Evolutionary conservation across 192 early-diverging fungal species (phyloP), one percentile per base, ranked within the genome.

Genomic region (Chytriomyces sp.): DNA sequence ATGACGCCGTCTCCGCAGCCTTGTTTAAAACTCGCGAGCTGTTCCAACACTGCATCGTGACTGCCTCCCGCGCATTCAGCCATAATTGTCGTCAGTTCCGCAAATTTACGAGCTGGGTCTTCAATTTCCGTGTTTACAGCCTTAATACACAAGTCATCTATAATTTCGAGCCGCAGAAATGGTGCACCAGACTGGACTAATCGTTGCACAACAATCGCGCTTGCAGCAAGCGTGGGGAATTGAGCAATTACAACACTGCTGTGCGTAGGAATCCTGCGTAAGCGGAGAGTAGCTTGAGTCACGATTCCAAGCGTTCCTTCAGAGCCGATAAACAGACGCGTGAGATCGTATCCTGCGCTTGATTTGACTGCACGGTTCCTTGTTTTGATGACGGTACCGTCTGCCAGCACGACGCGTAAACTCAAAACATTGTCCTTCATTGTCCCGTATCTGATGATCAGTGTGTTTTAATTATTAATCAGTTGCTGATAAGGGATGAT

Each of bases 281-380:
- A 74, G 16, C 80, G 67, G 23, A 87, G 69, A 2, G 81, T 84
- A 18, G 77, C 77, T 59, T 80, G 72, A 0, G 95, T 95, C 46
- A 97, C 85, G 59, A 98, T 84, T 3, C 96, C 97, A 50, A 98
- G 83, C 7, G 96, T 95, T 20, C 97, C 97, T 82, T 98, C 97
- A 16, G 92, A 85, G 6, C 97, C 97, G 63, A 98, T 93, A 74
- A 98, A 96, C 59, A 98, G 86, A 72, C 96, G 93, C 77, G 97
- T 97, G 48, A 98, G 80, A 72, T 98, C 97, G 74, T 95, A 97
- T 5, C 95, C 97, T 18, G 97, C 96, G 74, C 91, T 93, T 70
- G 95, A 94, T 80, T 99, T 99, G 63, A 93, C 91, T 75, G 96
- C 81, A 28, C 90, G 62, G 67, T 83, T 79, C 50, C 84, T 72